Base-by-base conservation (phyloP, 2,329 filamentous ascomycete species). In the Trichophyton equinum region DNA sequence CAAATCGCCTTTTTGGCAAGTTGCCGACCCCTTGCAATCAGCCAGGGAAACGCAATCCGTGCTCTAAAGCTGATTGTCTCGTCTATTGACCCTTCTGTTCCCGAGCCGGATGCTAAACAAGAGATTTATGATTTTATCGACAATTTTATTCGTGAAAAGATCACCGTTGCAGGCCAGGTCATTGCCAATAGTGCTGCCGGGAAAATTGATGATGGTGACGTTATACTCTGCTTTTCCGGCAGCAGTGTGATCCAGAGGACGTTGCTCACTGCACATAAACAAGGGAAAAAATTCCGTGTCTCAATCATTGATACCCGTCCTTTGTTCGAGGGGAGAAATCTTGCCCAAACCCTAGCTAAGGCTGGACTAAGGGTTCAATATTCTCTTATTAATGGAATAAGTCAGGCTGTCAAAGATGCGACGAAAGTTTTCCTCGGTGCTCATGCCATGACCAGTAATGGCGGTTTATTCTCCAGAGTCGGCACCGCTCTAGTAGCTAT, bases 381-480 rank as follows among this genome's bases (percentile, higher is more conserved):
- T 76, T 84, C 85, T 36, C 84, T 92, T 6, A 85, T 95, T 44
- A 87, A 89, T 63, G 90, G 86, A 13, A 79, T 95, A 61, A 84
- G 85, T 58, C 85, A 88, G 66, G 85, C 87, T 51, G 82, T 96
- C 59, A 83, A 85, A 64, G 79, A 84, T 40, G 84, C 83, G 0
- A 88, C 85, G 5, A 85, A 86, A 67, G 85, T 94, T 8, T 82
- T 97, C 58, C 79, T 99, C 1, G 91, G 91, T 11, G 91, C 91
- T 3, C 91, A 96, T 71, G 89, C 90, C 44, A 94, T 99, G 85
- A 94, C 96, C 76, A 91, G 89, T 67, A 97, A 97, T 73, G 94
- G 94, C 6, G 83, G 89, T 38, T 81, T 99, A 67, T 95, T 95
- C 74, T 92, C 88, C 3, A 85, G 91, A 20, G 85, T 90, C 8